Evolutionary conservation across 2,329 filamentous ascomycete genomes (phyloP).

Genomic region (Monosporascus sp.): DNA sequence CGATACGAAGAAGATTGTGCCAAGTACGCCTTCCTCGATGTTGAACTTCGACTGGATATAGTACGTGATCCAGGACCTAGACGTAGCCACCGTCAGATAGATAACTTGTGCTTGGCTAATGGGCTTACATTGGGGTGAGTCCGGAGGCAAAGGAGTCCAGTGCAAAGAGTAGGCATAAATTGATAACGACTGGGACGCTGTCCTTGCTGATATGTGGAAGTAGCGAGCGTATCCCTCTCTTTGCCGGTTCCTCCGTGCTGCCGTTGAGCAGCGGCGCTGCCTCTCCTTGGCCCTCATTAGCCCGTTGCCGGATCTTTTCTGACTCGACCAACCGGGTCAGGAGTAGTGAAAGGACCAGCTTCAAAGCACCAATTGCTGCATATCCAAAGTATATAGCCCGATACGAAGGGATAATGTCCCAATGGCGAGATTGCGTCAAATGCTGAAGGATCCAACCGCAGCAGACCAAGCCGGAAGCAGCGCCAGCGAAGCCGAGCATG

Average conservation of each 20-base stretch:
- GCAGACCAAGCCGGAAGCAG: conserved; percentile 52
- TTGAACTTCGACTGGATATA: conserved; percentile 46
- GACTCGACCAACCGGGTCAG: conserved; percentile 34
- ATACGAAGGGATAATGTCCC: conserved; percentile 17
- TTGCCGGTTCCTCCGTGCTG: background rate
- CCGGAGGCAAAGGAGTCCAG: conserved; percentile 49
- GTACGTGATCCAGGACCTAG: conserved; percentile 52
- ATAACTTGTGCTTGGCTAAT: conserved; percentile 41
- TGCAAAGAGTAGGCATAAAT: conserved; percentile 53
- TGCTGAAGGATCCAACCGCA: conserved; percentile 55
- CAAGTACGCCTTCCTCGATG: conserved; percentile 44
- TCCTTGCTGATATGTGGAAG: conserved; percentile 45
- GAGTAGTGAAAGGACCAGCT: conserved; percentile 45
- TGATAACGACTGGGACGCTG: conserved; percentile 43
- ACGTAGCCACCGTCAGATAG: background rate
- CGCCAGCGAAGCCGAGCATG: conserved; percentile 52
- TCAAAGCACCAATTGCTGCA: conserved; percentile 50
- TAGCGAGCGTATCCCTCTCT: conserved; percentile 23
- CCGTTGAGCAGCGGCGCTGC: conserved; percentile 14
- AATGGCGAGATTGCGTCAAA: conserved; percentile 31
- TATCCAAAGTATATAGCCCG: conserved; percentile 50
- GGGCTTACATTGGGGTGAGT: conserved; percentile 56
- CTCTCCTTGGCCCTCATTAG: conserved; percentile 7
- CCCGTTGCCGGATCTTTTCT: conserved; percentile 21
- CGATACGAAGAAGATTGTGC: conserved; percentile 49